Conservation (phyloP, 2,329 filamentous ascomycete species). For the Teratosphaeria zuluensis region DNA sequence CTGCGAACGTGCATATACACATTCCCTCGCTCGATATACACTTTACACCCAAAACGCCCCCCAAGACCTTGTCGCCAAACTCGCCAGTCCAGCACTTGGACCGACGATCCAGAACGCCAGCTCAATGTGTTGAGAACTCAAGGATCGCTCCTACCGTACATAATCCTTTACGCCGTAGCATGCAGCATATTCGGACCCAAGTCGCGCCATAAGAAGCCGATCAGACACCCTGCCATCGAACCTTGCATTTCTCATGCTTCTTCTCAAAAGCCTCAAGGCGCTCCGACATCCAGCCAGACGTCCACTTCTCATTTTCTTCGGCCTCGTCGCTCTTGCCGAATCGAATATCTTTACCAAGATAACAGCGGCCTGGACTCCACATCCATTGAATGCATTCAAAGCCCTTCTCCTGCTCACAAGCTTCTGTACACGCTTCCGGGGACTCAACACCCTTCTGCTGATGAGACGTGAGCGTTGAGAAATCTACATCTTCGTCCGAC, state of each 20-base stretch:
- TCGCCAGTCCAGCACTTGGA: neutral
- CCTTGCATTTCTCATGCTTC: slow-evolving; percentile 7
- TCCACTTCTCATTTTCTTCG: slow-evolving; percentile 18
- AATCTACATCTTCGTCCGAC: slow-evolving; percentile 11
- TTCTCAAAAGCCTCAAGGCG: slow-evolving; percentile 14
- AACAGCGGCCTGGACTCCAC: slow-evolving; percentile 24
- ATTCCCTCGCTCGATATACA: neutral
- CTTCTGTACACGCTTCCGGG: slow-evolving; percentile 21
- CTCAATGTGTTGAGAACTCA: neutral
- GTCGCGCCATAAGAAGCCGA: neutral
- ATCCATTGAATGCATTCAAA: slow-evolving; percentile 27
- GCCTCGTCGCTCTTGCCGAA: slow-evolving; percentile 25
- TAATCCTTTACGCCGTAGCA: neutral
- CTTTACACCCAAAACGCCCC: neutral
- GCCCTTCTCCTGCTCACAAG: slow-evolving; percentile 12
- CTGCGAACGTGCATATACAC: neutral
- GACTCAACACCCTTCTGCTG: slow-evolving; percentile 19
- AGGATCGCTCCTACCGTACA: neutral
- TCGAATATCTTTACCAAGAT: slow-evolving; percentile 22
- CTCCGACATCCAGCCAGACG: slow-evolving; percentile 23
- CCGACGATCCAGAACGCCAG: neutral
- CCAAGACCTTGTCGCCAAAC: neutral
- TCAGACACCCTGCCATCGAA: neutral
- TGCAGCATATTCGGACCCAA: neutral
- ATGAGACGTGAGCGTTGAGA: slow-evolving; percentile 11